Evolutionary conservation across 2,329 filamentous ascomycete genomes (phyloP), one percentile per base, ranked within the genome.

Genomic region (Talaromyces amestolkiae): DNA sequence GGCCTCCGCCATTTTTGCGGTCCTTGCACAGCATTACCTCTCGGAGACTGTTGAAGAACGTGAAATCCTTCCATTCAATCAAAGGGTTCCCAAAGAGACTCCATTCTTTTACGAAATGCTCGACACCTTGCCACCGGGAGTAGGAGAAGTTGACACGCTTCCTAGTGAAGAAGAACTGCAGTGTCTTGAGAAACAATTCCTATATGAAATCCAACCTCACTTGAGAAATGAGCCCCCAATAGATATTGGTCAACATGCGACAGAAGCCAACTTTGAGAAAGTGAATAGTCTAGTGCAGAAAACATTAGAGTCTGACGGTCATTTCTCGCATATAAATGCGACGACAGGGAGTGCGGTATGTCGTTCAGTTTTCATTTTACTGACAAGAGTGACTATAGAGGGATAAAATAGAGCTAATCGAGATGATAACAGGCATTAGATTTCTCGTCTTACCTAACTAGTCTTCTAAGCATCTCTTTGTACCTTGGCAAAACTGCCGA

Each of bases 381-480:
- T 1, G n/a, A 19, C 11, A 17, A 45, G 19, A 49, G 15, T 19
- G 39, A 24, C 15, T n/a, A 49, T 6, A 15, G 13, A n/a, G 41
- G 27, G 17, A 39, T 31, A 33, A 15, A 58, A 13, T 22, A 10
- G 6, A 56, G 19, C 60, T 63, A 56, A 63, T 7, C 17, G 24
- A 43, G 24, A 53, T 6, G 27, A n/a, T 27, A 49, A 3, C 27
- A 65, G 63, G 63, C 58, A 37, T 45, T 61, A 19, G 31, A 24
- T 33, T 27, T 65, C 9, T 65, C 63, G 13, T 8, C 11, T 10
- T n/a, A 22, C 31, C 58, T 65, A 35, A 31, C 37, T n/a, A 58
- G 37, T 3, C 58, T 65, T 45, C 27, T 65, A 3, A 61, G 33
- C 17, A 60, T 65, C 11, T 47, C n/a, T 45, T 53, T 65, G 27